phyloP scores from a whole-genome alignment of 306 rosid species.

The Trifolium subterraneum region DNA sequence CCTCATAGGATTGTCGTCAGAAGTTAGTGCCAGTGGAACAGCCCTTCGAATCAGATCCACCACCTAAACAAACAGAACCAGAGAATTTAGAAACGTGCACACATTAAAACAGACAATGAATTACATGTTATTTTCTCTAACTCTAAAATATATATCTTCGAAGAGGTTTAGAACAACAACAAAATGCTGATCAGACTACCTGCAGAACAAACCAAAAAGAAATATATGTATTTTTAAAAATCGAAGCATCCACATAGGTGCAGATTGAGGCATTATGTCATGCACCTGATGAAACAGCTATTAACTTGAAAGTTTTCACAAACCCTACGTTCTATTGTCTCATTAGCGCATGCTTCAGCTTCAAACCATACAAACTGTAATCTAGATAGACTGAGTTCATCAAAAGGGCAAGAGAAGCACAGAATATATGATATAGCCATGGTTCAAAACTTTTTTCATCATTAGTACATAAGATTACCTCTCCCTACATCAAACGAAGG shows the following conservation, averaged over 20 bases:
- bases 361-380: constrained; percentile 2
- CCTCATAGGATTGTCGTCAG: constrained; percentile 69
- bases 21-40: constrained; percentile 72
- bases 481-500: too few relatives aligned
- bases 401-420: constrained; percentile 10
- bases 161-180: not conserved
- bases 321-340: constrained; percentile 2
- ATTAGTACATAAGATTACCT: not conserved
- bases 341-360: constrained; percentile 14
- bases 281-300: constrained; percentile 19
- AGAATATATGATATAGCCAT: not conserved
- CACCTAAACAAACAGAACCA: constrained; percentile 55
- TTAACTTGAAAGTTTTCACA: not conserved
- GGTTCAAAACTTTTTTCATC: not conserved
- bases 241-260: constrained; percentile 16
- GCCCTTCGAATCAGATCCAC: constrained; percentile 83
- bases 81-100: constrained; percentile 21
- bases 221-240: not conserved
- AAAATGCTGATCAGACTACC: not conserved
- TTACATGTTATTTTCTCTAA: constrained; percentile 19
- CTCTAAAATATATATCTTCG: not conserved
- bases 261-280: not conserved
- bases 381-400: not conserved
- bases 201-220: not conserved
- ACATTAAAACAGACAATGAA: constrained; percentile 20